These are phyloP conservation scores for Exophiala bonariae DNA, from an alignment of 2,329 filamentous ascomycete genomes.

Conservation along the genomic window DNA sequence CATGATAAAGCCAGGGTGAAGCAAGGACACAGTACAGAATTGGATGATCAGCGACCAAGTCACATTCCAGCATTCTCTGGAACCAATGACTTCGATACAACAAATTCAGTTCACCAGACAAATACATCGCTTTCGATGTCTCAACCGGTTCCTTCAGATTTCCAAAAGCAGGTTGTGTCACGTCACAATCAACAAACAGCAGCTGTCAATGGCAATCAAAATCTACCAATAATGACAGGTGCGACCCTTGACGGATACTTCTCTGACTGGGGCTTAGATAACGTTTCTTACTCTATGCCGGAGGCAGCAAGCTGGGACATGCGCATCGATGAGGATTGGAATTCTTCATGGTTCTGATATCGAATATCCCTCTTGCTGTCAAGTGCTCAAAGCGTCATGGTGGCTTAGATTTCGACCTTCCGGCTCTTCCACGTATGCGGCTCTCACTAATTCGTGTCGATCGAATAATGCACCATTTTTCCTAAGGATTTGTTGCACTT, in stretches of 20 bases:
- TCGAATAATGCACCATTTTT: constrained; percentile 8
- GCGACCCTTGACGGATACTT: background rate
- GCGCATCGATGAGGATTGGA: constrained; percentile 4
- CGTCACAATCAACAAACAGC: no score
- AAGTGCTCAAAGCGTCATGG: background rate
- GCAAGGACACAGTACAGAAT: background rate
- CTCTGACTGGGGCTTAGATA: constrained; percentile 11
- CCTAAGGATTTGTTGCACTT: constrained; percentile 1
- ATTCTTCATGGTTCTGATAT: constrained; percentile 1
- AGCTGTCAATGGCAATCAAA: no score
- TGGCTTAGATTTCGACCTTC: constrained; percentile 7
- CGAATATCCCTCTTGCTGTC: background rate
- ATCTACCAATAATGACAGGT: background rate
- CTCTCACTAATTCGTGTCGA: constrained; percentile 3
- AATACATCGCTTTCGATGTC: no score
- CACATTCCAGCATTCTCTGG: no score
- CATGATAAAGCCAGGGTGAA: constrained; percentile 52
- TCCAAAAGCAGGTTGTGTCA: no score
- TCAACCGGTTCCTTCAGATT: no score
- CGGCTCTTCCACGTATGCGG: constrained; percentile 5
- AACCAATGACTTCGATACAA: no score
- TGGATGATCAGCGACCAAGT: background rate
- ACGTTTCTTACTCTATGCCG: constrained; percentile 4
- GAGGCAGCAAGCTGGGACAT: constrained; percentile 7
- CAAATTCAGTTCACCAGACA: no score